Percentiles rank a stretch among this genome's conserved stretches.
Evolutionary conservation across 225 moss, liverwort and hornwort species (phyloP).

Genomic region (Neckera pumila): DNA sequence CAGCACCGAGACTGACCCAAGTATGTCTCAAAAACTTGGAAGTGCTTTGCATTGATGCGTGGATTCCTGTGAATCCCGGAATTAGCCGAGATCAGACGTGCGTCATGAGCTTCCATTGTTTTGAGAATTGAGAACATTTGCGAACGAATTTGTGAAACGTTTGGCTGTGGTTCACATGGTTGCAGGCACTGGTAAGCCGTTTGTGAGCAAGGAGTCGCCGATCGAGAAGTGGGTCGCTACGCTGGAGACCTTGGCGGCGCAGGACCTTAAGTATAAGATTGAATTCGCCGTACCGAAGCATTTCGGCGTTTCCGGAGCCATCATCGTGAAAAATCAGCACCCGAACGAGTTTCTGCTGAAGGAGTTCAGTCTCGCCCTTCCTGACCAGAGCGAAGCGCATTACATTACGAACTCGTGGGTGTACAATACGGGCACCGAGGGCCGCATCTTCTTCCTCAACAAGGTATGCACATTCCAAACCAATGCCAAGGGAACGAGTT

Average conservation of each 20-base stretch:
- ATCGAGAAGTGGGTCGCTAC: conserved; percentile 29
- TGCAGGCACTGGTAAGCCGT: conserved; percentile 11
- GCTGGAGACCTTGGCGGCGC: neutral
- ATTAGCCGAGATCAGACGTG: neutral
- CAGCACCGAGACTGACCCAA: conserved; percentile 9
- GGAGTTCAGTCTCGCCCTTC: conserved; percentile 19
- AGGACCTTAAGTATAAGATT: neutral
- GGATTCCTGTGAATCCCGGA: neutral
- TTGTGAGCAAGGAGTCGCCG: neutral
- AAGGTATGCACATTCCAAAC: conserved; percentile 2
- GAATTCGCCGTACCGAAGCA: conserved; percentile 18
- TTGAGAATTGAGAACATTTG: too few relatives aligned
- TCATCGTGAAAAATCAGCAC: conserved; percentile 56
- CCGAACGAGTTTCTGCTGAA: conserved; percentile 59
- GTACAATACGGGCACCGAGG: conserved; percentile 8
- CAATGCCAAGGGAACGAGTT: neutral
- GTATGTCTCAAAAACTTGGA: neutral
- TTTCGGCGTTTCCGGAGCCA: conserved; percentile 66
- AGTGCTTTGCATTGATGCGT: neutral
- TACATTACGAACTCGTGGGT: conserved; percentile 61
- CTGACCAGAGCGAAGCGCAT: conserved; percentile 2
- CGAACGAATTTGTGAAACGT: neutral
- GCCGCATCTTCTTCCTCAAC: conserved; percentile 68
- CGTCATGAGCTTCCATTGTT: too few relatives aligned
- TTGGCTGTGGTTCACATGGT: neutral